Conservation (phyloP, 257 asterid genomes). For the Ocimum tenuiflorum region DNA sequence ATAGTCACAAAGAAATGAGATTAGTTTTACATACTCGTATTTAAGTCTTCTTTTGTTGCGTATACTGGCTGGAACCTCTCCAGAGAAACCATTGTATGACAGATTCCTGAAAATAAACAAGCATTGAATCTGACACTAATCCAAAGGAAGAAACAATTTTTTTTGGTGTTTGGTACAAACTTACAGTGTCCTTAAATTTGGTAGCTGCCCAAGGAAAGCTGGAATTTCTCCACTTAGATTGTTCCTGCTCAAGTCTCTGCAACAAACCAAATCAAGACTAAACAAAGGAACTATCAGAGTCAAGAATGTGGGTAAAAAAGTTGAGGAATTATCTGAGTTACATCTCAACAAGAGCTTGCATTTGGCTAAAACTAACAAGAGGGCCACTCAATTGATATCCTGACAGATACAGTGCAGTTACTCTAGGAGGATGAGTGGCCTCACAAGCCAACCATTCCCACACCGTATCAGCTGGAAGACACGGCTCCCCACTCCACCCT, state of each 20-base stretch:
- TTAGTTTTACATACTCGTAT: constrained; percentile 6
- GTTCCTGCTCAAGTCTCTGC: constrained; percentile 22
- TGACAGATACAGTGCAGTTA: constrained; percentile 16
- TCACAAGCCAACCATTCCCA: constrained; percentile 21
- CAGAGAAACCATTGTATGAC: constrained; percentile 15
- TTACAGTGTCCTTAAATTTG: constrained; percentile 15
- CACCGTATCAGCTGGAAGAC: constrained; percentile 11
- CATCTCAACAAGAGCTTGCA: constrained; percentile 18
- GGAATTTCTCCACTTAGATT: constrained; percentile 17
- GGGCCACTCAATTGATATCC: constrained; percentile 12
- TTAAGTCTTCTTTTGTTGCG: constrained; percentile 7
- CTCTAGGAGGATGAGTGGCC: constrained; percentile 15
- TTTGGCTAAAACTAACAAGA: constrained; percentile 18
- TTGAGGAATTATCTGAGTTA: neutral
- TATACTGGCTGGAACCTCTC: constrained; percentile 12
- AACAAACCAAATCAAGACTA: neutral
- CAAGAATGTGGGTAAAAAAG: neutral
- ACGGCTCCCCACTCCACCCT: constrained; percentile 23
- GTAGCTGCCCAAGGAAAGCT: constrained; percentile 17
- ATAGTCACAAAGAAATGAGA: neutral
- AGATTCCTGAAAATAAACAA: constrained; percentile 3
- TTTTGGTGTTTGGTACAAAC: neutral
- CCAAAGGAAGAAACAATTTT: too few relatives aligned
- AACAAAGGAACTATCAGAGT: neutral
- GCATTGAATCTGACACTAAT: neutral